These are phyloP conservation scores for Tetrapisispora namnaoensis DNA, from an alignment of 805 yeast genomes.

Conservation along the genomic window DNA sequence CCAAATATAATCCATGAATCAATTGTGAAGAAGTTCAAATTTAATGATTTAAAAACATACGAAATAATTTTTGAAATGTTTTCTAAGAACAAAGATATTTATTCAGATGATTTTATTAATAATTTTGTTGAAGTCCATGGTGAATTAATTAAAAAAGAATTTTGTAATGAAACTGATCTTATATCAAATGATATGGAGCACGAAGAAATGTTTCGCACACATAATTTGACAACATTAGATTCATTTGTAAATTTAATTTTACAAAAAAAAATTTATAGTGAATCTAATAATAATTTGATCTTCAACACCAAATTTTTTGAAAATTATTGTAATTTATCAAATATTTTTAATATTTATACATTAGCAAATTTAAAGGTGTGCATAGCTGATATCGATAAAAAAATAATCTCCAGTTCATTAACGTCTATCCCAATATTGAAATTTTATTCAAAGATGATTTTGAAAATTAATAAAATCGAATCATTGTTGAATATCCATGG, in stretches of 20 bases:
- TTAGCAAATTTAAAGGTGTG: constrained; percentile 11
- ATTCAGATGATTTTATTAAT: constrained; percentile 25
- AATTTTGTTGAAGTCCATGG: constrained; percentile 31
- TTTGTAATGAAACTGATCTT: not conserved
- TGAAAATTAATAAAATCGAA: constrained; percentile 31
- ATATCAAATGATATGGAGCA: constrained; percentile 1
- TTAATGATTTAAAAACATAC: constrained; percentile 25
- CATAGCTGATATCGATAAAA: constrained; percentile 23
- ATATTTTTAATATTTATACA: not conserved
- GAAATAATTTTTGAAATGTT: constrained; percentile 28
- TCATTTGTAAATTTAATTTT: constrained; percentile 1
- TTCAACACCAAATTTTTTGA: constrained; percentile 24
- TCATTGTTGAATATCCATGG: constrained; percentile 1
- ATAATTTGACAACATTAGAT: constrained; percentile 1
- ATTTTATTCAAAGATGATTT: constrained; percentile 28
- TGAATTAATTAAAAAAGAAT: constrained; percentile 6
- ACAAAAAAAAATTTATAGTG: not conserved
- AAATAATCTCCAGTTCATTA: constrained; percentile 19
- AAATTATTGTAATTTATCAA: constrained; percentile 16
- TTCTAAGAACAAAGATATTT: constrained; percentile 15
- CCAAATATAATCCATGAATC: constrained; percentile 34
- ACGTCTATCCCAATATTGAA: constrained; percentile 22
- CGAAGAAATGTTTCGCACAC: constrained; percentile 1
- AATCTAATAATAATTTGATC: not conserved
- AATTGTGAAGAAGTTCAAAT: constrained; percentile 26